A percentile compares a stretch with the other conserved stretches of the same genome.
These are phyloP conservation scores for Heracleum sosnowskyi DNA, from an alignment of 129 eudicot species.

Conservation along the genomic window DNA sequence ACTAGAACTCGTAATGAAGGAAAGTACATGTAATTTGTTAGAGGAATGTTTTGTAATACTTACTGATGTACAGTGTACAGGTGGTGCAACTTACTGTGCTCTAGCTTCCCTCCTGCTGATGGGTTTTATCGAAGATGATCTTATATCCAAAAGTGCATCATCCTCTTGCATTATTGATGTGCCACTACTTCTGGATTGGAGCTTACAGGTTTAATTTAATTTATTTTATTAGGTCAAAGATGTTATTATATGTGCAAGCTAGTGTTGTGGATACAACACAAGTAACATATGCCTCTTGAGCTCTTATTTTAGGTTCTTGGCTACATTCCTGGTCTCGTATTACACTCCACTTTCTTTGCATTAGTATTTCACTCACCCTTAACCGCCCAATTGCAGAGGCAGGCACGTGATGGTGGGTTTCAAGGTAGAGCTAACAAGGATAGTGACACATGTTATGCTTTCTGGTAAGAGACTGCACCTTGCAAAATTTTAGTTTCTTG, in stretches of 20 bases:
- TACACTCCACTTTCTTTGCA: slow-evolving; percentile 1
- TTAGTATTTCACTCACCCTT: neutral
- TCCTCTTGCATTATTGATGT: slow-evolving; percentile 54
- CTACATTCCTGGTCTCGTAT: neutral
- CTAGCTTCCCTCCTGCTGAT: slow-evolving; percentile 86
- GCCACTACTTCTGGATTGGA: slow-evolving; percentile 81
- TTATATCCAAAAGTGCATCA: slow-evolving; percentile 32
- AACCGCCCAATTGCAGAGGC: slow-evolving; percentile 41
- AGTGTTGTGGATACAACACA: neutral
- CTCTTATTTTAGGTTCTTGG: neutral
- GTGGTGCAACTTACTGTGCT: slow-evolving; percentile 99
- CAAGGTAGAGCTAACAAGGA: slow-evolving; percentile 94
- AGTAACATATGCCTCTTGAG: neutral
- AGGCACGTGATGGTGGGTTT: slow-evolving; percentile 87
- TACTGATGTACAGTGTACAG: slow-evolving; percentile 67
- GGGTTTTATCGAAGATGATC: slow-evolving; percentile 75
- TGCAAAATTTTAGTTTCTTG: neutral
- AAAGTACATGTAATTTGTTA: neutral
- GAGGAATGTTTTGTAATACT: slow-evolving; percentile 20
- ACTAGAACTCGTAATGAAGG: neutral
- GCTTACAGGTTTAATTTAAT: slow-evolving; percentile 50
- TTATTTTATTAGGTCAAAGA: neutral
- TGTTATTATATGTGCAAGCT: neutral
- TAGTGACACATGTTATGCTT: slow-evolving; percentile 88
- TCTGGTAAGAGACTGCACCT: slow-evolving; percentile 53